Evolutionary conservation across 192 early-diverging fungal species (phyloP).

Genomic region (Backusella australiensis): DNA sequence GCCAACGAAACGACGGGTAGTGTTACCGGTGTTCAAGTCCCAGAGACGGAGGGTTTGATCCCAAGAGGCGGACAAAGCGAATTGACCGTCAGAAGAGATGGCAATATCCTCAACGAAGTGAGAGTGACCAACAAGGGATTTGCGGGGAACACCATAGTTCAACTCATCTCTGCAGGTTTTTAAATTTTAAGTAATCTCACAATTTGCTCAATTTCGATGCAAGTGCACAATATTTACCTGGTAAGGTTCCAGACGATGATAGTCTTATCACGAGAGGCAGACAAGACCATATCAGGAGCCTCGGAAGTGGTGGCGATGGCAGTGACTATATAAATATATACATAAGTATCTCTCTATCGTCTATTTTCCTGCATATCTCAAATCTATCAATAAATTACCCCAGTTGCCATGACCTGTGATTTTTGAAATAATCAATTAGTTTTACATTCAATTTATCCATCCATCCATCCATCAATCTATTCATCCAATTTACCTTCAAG

Average conservation of each 20-base stretch:
- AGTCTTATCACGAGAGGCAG: conserved; percentile 98
- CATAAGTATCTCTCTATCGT: background rate
- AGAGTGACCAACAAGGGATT: conserved; percentile 96
- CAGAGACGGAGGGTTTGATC: conserved; percentile 99
- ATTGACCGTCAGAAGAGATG: conserved; percentile 99
- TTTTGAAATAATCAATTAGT: background rate
- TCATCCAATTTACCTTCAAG: conserved; percentile 28
- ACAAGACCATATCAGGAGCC: conserved; percentile 94
- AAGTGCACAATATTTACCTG: conserved; percentile 19
- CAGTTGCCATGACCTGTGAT: conserved; percentile 36
- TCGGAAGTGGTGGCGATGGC: conserved; percentile 96
- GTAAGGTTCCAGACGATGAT: conserved; percentile 98
- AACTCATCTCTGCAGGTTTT: conserved; percentile 68
- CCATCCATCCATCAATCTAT: conserved; percentile 27
- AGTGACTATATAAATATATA: conserved; percentile 61
- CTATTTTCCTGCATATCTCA: background rate
- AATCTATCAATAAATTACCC: conserved; percentile 20
- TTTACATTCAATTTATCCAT: conserved; percentile 2
- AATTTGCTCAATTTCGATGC: background rate
- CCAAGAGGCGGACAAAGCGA: conserved; percentile 98
- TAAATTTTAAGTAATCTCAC: background rate
- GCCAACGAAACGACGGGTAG: conserved; percentile 95
- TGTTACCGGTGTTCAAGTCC: conserved; percentile 94
- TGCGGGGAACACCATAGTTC: conserved; percentile 89
- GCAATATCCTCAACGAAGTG: conserved; percentile 98